Evolutionary conservation across 2,329 filamentous ascomycete species (phyloP), one percentile per base, ranked within the genome.

Genomic region (Rhytidhysteron rufulum): DNA sequence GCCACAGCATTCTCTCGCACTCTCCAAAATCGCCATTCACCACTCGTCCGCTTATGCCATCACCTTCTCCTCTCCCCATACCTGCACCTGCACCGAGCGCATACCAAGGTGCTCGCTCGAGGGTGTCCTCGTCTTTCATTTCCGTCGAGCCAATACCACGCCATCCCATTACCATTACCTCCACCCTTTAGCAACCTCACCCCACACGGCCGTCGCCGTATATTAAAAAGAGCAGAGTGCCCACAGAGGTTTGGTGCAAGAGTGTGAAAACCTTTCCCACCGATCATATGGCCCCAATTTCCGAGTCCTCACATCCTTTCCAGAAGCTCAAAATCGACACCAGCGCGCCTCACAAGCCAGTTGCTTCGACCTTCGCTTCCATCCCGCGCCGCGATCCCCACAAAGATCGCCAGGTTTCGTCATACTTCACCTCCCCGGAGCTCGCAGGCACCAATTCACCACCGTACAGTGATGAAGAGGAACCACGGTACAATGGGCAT

Each of bases 301-400:
- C 60, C 53, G 57, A 57, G 49, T 59, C 59, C 57, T 62, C 62
- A 62, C 62, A 64, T 50, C 54, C 49, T 51, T 68, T 68, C 57
- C 63, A 63, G 57, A 68, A 68, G 51, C 63, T 68, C 50, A 65
- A 60, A 49, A 53, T 68, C 57, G 57, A 67, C 47, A 68, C 61
- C 42, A 54, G 55, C 41, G 43, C 58, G 34, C 49, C 58, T 36
- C 50, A 52, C 37, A 67, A 64, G 46, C 58, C 56, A 19, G 49
- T 57, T 34, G 51, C 57, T 40, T 66, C 63, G 33, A 58, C 61
- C 42, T 66, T 66, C 45, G 61, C 60, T 40, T 58, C 62, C 31
- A 58, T 66, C 44, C 49, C 57, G 31, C 57, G 56, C 39, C 50
- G 51, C 39, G 54, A 58, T 22, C 46, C 54, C 25, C 49, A 49